phyloP scores from a whole-genome alignment of 495 filamentous ascomycete species.

The Parmelia sp. region DNA sequence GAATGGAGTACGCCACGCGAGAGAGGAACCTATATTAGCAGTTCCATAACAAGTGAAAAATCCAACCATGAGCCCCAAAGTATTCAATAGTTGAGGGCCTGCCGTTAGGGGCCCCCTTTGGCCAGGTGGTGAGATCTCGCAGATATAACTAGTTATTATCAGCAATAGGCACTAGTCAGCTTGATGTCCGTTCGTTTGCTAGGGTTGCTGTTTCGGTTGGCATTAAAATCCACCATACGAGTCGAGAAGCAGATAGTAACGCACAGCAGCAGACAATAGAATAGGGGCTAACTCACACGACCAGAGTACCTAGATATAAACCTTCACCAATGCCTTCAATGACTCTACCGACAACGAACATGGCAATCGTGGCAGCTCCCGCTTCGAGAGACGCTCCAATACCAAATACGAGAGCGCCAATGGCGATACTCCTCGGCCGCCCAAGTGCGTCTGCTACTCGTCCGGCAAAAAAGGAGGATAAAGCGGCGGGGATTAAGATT shows the following conservation, averaged over 20 bases:
- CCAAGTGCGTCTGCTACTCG: constrained; percentile 54
- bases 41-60: too few species aligned
- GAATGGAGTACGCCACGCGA: too few species aligned
- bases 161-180: too few species aligned
- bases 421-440: constrained; percentile 30
- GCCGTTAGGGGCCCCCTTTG: neutral
- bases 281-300: neutral
- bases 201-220: too few species aligned
- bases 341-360: neutral
- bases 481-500: constrained; percentile 55
- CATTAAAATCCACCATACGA: too few species aligned
- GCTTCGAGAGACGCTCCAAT: neutral
- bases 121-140: neutral
- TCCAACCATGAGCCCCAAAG: neutral
- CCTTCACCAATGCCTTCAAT: neutral
- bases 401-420: neutral
- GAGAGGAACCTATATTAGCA: too few species aligned
- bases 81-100: neutral
- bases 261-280: too few species aligned
- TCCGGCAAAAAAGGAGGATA: constrained; percentile 57
- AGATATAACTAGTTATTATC: neutral
- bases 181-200: too few species aligned
- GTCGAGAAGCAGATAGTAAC: too few species aligned
- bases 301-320: neutral
- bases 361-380: neutral